phyloP scores from a whole-genome alignment of 2,329 filamentous ascomycete genomes.

The Diaporthe citriasiana region DNA sequence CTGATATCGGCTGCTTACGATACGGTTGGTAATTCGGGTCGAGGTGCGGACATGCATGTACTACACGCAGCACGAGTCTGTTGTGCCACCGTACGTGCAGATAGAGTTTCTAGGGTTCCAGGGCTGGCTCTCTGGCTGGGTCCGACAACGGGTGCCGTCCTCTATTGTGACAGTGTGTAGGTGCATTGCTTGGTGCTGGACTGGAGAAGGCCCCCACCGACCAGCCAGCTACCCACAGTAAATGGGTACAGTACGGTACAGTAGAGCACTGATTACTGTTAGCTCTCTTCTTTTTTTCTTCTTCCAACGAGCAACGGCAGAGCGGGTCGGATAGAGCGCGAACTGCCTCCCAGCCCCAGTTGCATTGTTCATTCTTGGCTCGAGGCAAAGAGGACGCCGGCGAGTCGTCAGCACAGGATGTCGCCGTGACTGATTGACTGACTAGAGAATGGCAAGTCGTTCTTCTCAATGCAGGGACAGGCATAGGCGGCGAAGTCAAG shows the following conservation, averaged over 20 bases:
- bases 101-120: conserved; percentile 28
- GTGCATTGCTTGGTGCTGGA: background rate
- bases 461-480: conserved; percentile 7
- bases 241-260: conserved; percentile 10
- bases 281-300: background rate
- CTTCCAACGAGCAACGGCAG: conserved; percentile 5
- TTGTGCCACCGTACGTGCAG: conserved; percentile 31
- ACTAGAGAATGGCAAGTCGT: background rate
- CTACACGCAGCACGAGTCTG: conserved; percentile 14
- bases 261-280: background rate
- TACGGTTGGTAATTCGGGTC: conserved; percentile 26
- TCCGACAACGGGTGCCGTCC: conserved; percentile 27
- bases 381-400: conserved; percentile 1
- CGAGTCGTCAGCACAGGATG: conserved; percentile 31
- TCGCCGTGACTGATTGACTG: conserved; percentile 4
- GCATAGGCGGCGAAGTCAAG: background rate
- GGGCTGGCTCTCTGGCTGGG: conserved; percentile 24
- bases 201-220: conserved; percentile 17
- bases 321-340: conserved; percentile 22
- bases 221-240: conserved; percentile 12
- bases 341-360: conserved; percentile 1
- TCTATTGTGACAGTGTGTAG: background rate
- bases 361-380: conserved; percentile 8
- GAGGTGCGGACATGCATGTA: conserved; percentile 19
- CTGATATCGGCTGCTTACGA: conserved; percentile 33